phyloP scores from a whole-genome alignment of 495 filamentous ascomycete genomes.

The Hyaloscypha bicolor region DNA sequence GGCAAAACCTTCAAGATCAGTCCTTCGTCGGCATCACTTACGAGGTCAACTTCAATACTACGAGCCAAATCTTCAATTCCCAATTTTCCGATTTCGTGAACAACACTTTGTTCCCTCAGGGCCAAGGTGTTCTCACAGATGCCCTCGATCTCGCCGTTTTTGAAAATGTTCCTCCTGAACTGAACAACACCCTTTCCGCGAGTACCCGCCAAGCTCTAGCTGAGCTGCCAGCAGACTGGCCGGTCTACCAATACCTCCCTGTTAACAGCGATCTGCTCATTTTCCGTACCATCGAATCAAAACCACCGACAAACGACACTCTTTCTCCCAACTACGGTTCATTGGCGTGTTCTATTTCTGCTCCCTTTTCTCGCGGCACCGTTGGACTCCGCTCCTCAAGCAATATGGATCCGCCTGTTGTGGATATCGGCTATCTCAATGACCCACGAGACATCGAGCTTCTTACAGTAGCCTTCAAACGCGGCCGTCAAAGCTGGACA shows the following conservation, averaged over 20 bases:
- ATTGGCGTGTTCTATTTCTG: no score
- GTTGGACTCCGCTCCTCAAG: slow-evolving; percentile 51
- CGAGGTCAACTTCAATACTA: no score
- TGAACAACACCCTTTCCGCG: no score
- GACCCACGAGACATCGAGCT: slow-evolving; percentile 57
- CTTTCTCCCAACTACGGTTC: no score
- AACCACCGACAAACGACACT: slow-evolving; percentile 36
- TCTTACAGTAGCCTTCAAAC: slow-evolving; percentile 52
- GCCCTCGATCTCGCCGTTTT: no score
- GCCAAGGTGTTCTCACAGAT: no score
- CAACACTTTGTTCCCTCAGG: no score
- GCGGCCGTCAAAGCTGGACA: slow-evolving; percentile 36
- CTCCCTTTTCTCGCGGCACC: slow-evolving; percentile 49
- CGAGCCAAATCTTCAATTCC: no score
- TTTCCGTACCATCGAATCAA: slow-evolving; percentile 40
- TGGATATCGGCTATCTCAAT: slow-evolving; percentile 58
- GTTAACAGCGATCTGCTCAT: no score
- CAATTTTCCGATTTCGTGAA: no score
- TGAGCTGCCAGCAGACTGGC: slow-evolving; percentile 58
- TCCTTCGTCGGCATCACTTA: no score
- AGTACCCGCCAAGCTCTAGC: neutral
- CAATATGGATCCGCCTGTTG: slow-evolving; percentile 49
- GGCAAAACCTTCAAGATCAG: slow-evolving; percentile 58
- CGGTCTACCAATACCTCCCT: slow-evolving; percentile 38
- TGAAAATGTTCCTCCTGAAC: no score